These are phyloP conservation scores for Acacia acuminata DNA, from an alignment of 306 rosid species.

Conservation along the genomic window DNA sequence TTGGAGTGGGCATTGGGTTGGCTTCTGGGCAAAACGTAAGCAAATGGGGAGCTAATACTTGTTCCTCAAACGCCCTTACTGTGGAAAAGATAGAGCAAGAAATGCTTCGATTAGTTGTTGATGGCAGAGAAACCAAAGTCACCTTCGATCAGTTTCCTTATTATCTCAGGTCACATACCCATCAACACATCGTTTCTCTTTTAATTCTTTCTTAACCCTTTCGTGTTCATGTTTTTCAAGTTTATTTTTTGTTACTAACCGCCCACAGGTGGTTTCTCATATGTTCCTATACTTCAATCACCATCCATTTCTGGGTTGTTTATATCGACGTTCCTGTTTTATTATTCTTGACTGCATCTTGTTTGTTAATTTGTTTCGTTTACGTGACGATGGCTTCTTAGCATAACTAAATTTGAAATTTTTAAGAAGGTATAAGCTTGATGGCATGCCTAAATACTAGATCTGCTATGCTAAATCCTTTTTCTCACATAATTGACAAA, in stretches of 20 bases:
- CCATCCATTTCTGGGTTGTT: neutral
- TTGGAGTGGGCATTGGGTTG: conserved; percentile 83
- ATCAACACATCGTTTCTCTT: neutral
- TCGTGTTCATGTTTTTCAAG: neutral
- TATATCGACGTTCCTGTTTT: neutral
- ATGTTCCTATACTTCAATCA: neutral
- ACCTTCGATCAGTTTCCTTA: conserved; percentile 89
- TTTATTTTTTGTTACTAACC: neutral
- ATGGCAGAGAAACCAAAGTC: conserved; percentile 84
- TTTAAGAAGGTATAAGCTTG: neutral
- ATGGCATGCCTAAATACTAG: neutral
- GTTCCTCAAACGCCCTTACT: conserved; percentile 48
- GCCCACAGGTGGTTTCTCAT: neutral
- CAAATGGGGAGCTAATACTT: conserved; percentile 51
- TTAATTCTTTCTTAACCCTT: neutral
- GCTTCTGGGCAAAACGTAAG: conserved; percentile 71
- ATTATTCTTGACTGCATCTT: neutral
- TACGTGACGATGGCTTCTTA: conserved; percentile 1
- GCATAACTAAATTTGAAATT: neutral
- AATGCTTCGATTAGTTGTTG: conserved; percentile 68
- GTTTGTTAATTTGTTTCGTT: neutral
- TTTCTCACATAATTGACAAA: neutral
- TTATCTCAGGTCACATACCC: conserved; percentile 58
- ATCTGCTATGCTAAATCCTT: neutral
- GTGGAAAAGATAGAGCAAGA: conserved; percentile 77